Conservation (phyloP, 768 basidiomycete species). For the Tricholoma terreum region DNA sequence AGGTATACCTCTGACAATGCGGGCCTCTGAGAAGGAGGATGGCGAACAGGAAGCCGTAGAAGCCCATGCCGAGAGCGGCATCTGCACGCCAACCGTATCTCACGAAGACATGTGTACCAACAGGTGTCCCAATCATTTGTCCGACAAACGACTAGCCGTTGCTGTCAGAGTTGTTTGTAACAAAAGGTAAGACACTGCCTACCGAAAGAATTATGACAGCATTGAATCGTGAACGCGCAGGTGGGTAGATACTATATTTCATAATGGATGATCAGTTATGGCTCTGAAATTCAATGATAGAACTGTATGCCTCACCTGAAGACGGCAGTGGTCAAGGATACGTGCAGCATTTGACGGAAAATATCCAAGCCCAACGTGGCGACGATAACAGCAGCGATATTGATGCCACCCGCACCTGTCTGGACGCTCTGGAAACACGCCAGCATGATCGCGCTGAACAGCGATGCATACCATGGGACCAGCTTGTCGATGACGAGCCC, state of each 20-base stretch:
- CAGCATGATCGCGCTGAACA: constrained; percentile 49
- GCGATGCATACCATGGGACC: constrained; percentile 74
- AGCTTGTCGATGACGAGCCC: constrained; percentile 69
- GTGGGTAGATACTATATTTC: constrained; percentile 33
- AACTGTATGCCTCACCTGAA: constrained; percentile 39
- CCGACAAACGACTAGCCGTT: constrained; percentile 57
- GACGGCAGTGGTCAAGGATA: constrained; percentile 59
- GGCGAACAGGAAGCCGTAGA: constrained; percentile 52
- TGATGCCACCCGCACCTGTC: constrained; percentile 65
- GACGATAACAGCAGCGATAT: constrained; percentile 67
- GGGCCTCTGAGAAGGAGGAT: constrained; percentile 67
- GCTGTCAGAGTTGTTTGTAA: not conserved
- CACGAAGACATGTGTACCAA: constrained; percentile 69
- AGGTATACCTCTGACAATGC: constrained; percentile 53
- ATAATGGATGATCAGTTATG: constrained; percentile 5
- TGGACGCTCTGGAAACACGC: constrained; percentile 60
- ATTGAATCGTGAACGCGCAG: constrained; percentile 69
- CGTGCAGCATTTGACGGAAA: constrained; percentile 72
- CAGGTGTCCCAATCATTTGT: constrained; percentile 78
- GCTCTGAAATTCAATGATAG: not conserved
- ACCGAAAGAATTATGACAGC: constrained; percentile 73
- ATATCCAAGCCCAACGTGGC: constrained; percentile 70
- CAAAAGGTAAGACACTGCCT: constrained; percentile 14
- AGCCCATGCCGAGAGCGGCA: constrained; percentile 57
- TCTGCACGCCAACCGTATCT: constrained; percentile 67